phyloP scores from a whole-genome alignment of 441 rosid genomes.

The Brassica hybrid region DNA sequence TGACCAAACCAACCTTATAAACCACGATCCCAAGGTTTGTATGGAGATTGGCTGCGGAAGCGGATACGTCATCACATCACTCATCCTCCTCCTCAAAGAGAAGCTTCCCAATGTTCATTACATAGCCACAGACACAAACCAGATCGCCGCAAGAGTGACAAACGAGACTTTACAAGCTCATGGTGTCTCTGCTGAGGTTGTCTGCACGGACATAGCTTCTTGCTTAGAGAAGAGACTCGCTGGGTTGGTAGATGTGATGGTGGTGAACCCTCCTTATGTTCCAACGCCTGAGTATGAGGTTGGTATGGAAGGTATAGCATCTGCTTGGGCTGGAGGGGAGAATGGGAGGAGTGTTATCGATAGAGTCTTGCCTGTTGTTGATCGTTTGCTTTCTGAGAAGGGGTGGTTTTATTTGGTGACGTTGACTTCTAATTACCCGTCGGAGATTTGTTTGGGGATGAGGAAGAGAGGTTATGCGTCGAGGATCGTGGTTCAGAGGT shows the following conservation, averaged over 20 bases:
- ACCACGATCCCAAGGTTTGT: conserved; percentile 68
- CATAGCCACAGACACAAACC: conserved; percentile 79
- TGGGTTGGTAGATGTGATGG: conserved; percentile 79
- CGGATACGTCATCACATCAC: conserved; percentile 90
- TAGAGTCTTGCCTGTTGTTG: conserved; percentile 76
- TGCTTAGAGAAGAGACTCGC: conserved; percentile 64
- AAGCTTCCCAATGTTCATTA: conserved; percentile 51
- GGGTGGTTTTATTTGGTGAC: conserved; percentile 95
- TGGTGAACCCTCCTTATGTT: conserved; percentile 96
- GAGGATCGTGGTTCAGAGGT: conserved; percentile 81
- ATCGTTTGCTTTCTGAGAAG: conserved; percentile 62
- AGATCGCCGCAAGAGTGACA: conserved; percentile 66
- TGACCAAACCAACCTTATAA: conserved; percentile 61
- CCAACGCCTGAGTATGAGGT: conserved; percentile 96
- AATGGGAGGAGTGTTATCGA: conserved; percentile 85
- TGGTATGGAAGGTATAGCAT: conserved; percentile 77
- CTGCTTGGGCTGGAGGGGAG: conserved; percentile 98
- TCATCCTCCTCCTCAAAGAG: conserved; percentile 76
- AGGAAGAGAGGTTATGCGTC: conserved; percentile 71
- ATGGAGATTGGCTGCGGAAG: conserved; percentile 95
- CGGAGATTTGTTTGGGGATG: conserved; percentile 72
- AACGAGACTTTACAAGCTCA: conserved; percentile 74
- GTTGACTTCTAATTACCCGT: conserved; percentile 74
- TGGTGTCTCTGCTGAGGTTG: conserved; percentile 70
- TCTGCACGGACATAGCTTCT: conserved; percentile 65